A percentile compares a stretch with the other conserved stretches of the same genome.
Evolutionary conservation across 352 stramenopile species (phyloP).

Genomic region (Saprolegnia parasitica): DNA sequence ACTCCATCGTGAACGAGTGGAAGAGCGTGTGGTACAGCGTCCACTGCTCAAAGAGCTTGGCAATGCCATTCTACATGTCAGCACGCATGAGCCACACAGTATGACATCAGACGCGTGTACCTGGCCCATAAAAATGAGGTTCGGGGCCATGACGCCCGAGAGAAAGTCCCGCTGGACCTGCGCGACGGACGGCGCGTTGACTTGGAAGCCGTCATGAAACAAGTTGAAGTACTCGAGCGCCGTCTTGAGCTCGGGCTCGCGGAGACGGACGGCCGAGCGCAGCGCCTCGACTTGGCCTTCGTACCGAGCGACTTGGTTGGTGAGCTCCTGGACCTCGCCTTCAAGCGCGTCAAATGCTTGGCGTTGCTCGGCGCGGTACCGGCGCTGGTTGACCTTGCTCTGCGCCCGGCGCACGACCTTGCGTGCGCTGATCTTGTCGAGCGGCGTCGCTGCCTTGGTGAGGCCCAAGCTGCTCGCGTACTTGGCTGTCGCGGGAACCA

Average conservation of each 20-base stretch:
- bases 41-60: constrained; percentile 13
- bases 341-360: not conserved
- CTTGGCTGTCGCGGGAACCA: not conserved
- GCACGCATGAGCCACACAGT: constrained; percentile 55
- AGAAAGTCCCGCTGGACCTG: constrained; percentile 4
- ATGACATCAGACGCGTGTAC: constrained; percentile 14
- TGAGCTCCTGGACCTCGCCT: not conserved
- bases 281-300: not conserved
- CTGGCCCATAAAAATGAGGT: constrained; percentile 13
- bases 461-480: not conserved
- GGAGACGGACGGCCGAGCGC: not conserved
- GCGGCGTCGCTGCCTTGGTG: not conserved
- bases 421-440: not conserved
- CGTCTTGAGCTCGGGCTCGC: not conserved
- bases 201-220: not conserved
- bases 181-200: not conserved
- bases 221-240: constrained; percentile 15
- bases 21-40: constrained; percentile 10
- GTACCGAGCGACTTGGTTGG: not conserved
- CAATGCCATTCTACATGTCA: not conserved
- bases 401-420: constrained; percentile 1
- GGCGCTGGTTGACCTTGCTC: constrained; percentile 25
- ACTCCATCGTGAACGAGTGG: constrained; percentile 1
- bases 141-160: not conserved
- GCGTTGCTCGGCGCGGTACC: constrained; percentile 7